Percentiles rank a stretch among this genome's conserved stretches.
phyloP scores from a whole-genome alignment of 768 basidiomycete genomes.

The Xerocomus brunneocitrinus region DNA sequence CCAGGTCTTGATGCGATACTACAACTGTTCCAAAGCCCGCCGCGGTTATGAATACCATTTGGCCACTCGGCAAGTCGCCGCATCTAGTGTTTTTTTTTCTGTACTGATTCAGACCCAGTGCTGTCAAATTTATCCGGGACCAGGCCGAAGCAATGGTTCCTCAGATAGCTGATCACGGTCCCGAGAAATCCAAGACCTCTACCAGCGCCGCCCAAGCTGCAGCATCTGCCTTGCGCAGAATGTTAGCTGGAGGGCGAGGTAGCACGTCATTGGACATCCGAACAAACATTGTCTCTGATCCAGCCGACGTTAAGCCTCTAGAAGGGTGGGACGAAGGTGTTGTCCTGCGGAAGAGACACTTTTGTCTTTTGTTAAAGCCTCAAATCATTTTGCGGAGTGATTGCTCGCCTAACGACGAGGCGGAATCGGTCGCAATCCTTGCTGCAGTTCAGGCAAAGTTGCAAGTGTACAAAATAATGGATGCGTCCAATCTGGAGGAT shows the following conservation, averaged over 20 bases:
- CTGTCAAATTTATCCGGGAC: constrained; percentile 84
- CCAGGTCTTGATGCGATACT: constrained; percentile 85
- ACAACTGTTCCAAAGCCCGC: constrained; percentile 72
- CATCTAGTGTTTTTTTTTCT: not conserved
- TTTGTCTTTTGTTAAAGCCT: constrained; percentile 85
- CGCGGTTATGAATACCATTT: constrained; percentile 84
- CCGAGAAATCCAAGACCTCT: constrained; percentile 29
- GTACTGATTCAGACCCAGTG: constrained; percentile 37
- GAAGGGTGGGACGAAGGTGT: constrained; percentile 72
- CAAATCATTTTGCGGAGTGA: constrained; percentile 75
- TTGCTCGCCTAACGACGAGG: constrained; percentile 26
- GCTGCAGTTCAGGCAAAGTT: constrained; percentile 79
- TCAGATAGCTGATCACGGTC: constrained; percentile 13
- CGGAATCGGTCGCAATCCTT: constrained; percentile 60
- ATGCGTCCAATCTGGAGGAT: constrained; percentile 72
- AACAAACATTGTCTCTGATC: constrained; percentile 26
- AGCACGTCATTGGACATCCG: constrained; percentile 41
- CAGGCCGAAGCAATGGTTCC: constrained; percentile 51
- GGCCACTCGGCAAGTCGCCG: constrained; percentile 64
- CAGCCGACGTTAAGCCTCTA: constrained; percentile 50
- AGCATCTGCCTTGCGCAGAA: constrained; percentile 59
- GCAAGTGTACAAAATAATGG: constrained; percentile 77
- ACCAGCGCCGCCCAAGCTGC: constrained; percentile 58
- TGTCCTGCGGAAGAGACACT: constrained; percentile 64
- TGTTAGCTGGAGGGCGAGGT: constrained; percentile 51